Evolutionary conservation across 352 stramenopile species (phyloP).

Genomic region (Phytophthora europaea): DNA sequence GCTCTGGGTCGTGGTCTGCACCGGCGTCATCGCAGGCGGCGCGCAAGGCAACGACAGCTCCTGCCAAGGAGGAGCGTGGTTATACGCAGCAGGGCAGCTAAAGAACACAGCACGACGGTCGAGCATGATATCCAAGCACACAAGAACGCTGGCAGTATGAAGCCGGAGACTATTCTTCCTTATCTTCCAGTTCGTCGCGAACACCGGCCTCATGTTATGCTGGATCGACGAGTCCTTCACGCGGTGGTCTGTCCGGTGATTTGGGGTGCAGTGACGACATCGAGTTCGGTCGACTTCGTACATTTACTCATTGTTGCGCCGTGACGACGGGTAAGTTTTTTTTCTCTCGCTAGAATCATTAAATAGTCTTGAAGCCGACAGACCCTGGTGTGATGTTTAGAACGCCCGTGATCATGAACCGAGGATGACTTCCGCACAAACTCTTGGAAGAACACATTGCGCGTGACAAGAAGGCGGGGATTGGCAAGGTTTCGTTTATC

Average conservation of each 20-base stretch:
- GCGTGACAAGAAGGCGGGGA: constrained; percentile 64
- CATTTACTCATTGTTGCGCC: constrained; percentile 85
- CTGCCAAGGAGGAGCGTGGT: too few species aligned
- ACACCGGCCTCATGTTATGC: constrained; percentile 22
- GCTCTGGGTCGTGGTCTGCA: too few species aligned
- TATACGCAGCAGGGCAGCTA: too few species aligned
- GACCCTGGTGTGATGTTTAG: constrained; percentile 32
- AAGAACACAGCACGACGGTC: too few species aligned
- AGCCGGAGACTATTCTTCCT: constrained; percentile 7
- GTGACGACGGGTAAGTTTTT: constrained; percentile 64
- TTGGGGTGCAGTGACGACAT: constrained; percentile 66
- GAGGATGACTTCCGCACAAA: constrained; percentile 83
- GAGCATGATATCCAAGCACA: too few species aligned
- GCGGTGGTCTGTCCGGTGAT: constrained; percentile 15
- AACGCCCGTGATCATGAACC: constrained; percentile 88
- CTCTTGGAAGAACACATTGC: constrained; percentile 80
- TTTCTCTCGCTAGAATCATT: background rate
- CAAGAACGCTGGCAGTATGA: too few species aligned
- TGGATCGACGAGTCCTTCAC: constrained; percentile 27
- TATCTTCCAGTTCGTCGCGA: constrained; percentile 6
- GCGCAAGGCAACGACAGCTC: too few species aligned
- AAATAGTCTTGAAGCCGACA: background rate
- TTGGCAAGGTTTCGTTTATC: constrained; percentile 60
- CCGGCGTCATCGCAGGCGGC: too few species aligned
- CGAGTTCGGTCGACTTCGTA: constrained; percentile 83